Evolutionary conservation across 257 asterid species (phyloP), one percentile per base, ranked within the genome.

Genomic region (Primulina tabacum): DNA sequence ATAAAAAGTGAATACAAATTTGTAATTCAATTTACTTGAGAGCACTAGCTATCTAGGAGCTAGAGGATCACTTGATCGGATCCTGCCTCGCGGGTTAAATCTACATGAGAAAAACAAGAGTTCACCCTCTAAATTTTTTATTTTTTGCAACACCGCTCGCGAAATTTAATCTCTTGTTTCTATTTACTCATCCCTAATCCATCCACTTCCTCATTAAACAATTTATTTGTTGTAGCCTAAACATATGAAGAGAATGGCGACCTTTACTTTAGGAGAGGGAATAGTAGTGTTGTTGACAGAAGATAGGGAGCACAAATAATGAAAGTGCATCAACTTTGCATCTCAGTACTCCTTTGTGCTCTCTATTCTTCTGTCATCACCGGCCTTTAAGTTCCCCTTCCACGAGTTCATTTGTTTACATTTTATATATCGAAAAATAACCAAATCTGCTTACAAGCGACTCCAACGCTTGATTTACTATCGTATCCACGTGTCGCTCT

Each of bases 301-400:
- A 74, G 78, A 74, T 74, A 74, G 78, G 62, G 78, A 74, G 78
- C 78, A 74, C 78, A 67, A 68, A 74, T 60, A 64, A 28, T 67
- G 73, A 62, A 68, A 69, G 18, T 83, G 88, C 86, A 57, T 55
- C 33, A 35, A 70, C 6, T 20, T 62, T 71, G 89, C 90, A 90
- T 67, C 83, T 83, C 83, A n/a, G n/a, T n/a, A 58, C 71, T 84
- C 84, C 67, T 90, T 84, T 84, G 95, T 88, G 83, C 97, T 88
- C 91, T 86, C 87, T 88, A 87, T 57, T 69, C 90, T 85, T 85
- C 90, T 89, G 95, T 78, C 96, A 89, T 87, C 90, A 81, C 82
- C n/a, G n/a, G n/a, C 76, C 79, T 16, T 66, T 29, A 58, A 65
- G 66, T 67, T 65, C 72, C 28, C 32, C 30, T 38, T 62, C 16